Base-by-base conservation (phyloP, 2,329 filamentous ascomycete genomes). In the Pezicula rhizophila region DNA sequence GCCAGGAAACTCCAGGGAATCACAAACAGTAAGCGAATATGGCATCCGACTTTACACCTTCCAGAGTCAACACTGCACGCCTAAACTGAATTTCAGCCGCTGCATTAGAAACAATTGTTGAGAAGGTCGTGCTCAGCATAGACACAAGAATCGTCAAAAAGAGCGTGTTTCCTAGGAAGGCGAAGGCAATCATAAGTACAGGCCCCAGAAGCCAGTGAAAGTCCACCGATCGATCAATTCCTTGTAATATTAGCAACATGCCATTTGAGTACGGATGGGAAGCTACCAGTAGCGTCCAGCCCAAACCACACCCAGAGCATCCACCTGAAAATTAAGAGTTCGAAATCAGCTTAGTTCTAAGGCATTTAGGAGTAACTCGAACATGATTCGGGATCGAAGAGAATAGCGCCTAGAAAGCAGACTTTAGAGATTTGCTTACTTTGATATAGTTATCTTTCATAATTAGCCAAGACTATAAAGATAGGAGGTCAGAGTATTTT, bases 221-320 rank as follows among this genome's bases (percentile, higher is more conserved):
- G 49, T 88, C 80, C 18, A 78, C 74, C 59, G 76, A 76, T 50
- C 74, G 70, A 52, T 76, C 68, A 33, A 80, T 77, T 2, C 77
- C 75, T 40, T 18, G 38, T 12, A 23, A 4, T 8, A 18, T 40
- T 31, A 31, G 28, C 23, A 31, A 31, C 11, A 10, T 31, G 8
- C 11, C 11, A 31, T 11, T 31, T 12, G 8, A 10, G 11, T 10
- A 31, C 28, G 3, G 8, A 12, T 31, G 11, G 11, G 11, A 31
- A 31, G 28, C 28, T 40, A 40, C 38, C 35, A 68, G 52, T 63
- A 4, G 56, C 89, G 58, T 93, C 89, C 2, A 95, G 78, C 2
- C 89, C 89, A 61, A 95, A 93, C 89, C 89, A 95, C 55, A 95
- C 91, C 78, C 87, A 93, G 2, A 93, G 78, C 87, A 95, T 92